These are phyloP conservation scores for Didymella pinodella DNA, from an alignment of 2,329 filamentous ascomycete species.

Conservation along the genomic window DNA sequence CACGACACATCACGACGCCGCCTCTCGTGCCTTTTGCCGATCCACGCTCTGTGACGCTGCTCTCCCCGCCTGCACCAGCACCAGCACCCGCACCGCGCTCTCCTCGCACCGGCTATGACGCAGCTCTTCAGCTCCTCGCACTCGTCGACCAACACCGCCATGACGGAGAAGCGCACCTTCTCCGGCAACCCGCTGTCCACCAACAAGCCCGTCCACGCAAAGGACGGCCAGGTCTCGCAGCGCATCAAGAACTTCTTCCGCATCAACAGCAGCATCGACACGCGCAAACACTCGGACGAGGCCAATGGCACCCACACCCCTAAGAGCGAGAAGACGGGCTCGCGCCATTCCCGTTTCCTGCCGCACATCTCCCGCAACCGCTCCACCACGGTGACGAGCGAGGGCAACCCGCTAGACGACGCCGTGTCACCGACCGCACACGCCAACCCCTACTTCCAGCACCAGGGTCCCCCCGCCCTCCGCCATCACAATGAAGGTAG, in stretches of 20 bases:
- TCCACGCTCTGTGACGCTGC: conserved; percentile 13
- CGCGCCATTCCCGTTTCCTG: conserved; percentile 88
- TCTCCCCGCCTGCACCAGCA: conserved; percentile 12
- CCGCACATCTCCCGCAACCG: conserved; percentile 86
- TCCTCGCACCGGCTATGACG: conserved; percentile 46
- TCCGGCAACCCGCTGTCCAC: conserved; percentile 55
- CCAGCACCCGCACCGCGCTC: conserved; percentile 6
- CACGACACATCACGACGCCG: conserved; percentile 26
- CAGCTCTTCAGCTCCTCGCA: conserved; percentile 54
- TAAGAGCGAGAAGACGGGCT: conserved; percentile 72
- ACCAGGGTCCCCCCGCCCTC: conserved; percentile 91
- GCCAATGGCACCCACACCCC: conserved; percentile 50
- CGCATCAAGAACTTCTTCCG: conserved; percentile 75
- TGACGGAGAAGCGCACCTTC: conserved; percentile 59
- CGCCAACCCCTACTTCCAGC: conserved; percentile 96
- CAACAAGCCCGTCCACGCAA: conserved; percentile 58
- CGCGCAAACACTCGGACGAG: conserved; percentile 51
- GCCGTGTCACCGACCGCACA: conserved; percentile 88
- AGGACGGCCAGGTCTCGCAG: conserved; percentile 65
- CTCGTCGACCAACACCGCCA: conserved; percentile 46
- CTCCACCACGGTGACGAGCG: conserved; percentile 89
- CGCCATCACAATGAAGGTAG: conserved; percentile 95
- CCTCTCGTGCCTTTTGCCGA: conserved; percentile 10
- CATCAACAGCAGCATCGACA: conserved; percentile 64
- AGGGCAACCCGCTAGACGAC: conserved; percentile 90